These are phyloP conservation scores for Teunomyces kruisii DNA, from an alignment of 805 yeast genomes.

Conservation along the genomic window DNA sequence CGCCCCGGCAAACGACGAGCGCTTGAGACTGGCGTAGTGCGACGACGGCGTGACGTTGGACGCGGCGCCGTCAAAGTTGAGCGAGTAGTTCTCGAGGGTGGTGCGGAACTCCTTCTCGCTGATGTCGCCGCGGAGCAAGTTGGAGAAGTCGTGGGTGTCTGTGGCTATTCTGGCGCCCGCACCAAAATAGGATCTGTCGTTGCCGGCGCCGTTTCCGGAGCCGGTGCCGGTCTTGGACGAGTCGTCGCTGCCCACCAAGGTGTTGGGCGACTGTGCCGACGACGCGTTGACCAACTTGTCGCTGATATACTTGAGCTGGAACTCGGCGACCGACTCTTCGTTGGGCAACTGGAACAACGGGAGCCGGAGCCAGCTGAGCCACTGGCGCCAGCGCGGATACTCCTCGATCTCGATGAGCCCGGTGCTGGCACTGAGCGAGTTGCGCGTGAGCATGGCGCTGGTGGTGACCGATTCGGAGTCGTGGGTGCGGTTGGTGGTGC, in stretches of 20 bases:
- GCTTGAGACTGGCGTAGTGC: not conserved
- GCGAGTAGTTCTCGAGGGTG: constrained; percentile 29
- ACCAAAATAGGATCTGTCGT: not conserved
- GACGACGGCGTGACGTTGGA: not conserved
- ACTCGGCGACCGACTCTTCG: constrained; percentile 26
- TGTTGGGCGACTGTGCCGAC: not conserved
- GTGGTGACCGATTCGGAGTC: constrained; percentile 24
- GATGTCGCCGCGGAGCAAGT: constrained; percentile 30
- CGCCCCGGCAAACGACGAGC: constrained; percentile 7
- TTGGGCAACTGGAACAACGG: constrained; percentile 50
- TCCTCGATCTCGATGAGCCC: constrained; percentile 27
- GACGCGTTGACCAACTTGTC: not conserved
- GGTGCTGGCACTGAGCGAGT: constrained; percentile 29
- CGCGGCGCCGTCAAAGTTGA: constrained; percentile 18
- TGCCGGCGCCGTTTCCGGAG: no score
- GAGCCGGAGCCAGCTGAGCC: constrained; percentile 32
- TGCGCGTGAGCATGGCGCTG: constrained; percentile 21
- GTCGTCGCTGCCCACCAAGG: constrained; percentile 1
- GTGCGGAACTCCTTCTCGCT: constrained; percentile 28
- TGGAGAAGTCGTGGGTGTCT: constrained; percentile 36
- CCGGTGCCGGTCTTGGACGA: not conserved
- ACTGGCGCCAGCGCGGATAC: constrained; percentile 40
- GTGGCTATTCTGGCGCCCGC: constrained; percentile 8
- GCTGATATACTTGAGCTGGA: constrained; percentile 16
- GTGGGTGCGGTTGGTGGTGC: not conserved